Evolutionary conservation across 495 filamentous ascomycete species (phyloP).

Genomic region (Penicillium robsamsonii): DNA sequence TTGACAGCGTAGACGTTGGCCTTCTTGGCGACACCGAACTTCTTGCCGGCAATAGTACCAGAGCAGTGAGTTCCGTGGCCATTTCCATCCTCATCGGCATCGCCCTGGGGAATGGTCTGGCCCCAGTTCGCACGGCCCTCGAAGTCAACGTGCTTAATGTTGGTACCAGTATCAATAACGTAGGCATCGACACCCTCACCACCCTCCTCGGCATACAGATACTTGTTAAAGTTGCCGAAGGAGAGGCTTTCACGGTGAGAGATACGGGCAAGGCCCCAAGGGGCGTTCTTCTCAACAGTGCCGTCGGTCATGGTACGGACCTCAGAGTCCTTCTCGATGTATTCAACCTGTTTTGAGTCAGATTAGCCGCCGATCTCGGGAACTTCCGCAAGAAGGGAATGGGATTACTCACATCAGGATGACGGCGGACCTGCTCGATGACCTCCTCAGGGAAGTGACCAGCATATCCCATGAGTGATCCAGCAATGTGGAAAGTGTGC

Average conservation of each 20-base stretch:
- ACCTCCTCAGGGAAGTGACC: constrained; percentile 92
- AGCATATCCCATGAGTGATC: constrained; percentile 81
- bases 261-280: constrained; percentile 97
- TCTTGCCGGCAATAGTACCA: constrained; percentile 94
- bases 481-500: constrained; percentile 91
- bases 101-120: constrained; percentile 84
- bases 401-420: constrained; percentile 84
- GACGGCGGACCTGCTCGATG: constrained; percentile 90
- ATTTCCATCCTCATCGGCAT: constrained; percentile 91
- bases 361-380: constrained; percentile 17
- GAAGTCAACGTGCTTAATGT: constrained; percentile 92
- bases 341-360: constrained; percentile 69
- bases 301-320: constrained; percentile 69
- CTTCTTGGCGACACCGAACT: constrained; percentile 99
- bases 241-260: constrained; percentile 84
- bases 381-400: constrained; percentile 9
- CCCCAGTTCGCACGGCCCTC: constrained; percentile 94
- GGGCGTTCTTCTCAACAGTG: constrained; percentile 78
- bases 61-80: constrained; percentile 99
- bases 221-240: constrained; percentile 97
- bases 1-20: constrained; percentile 96
- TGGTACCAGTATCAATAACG: constrained; percentile 97
- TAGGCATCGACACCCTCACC: constrained; percentile 99
- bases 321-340: constrained; percentile 89
- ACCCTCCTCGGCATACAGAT: constrained; percentile 84